phyloP scores from a whole-genome alignment of 176 grass and related monocot species.

The Zoysia japonica region DNA sequence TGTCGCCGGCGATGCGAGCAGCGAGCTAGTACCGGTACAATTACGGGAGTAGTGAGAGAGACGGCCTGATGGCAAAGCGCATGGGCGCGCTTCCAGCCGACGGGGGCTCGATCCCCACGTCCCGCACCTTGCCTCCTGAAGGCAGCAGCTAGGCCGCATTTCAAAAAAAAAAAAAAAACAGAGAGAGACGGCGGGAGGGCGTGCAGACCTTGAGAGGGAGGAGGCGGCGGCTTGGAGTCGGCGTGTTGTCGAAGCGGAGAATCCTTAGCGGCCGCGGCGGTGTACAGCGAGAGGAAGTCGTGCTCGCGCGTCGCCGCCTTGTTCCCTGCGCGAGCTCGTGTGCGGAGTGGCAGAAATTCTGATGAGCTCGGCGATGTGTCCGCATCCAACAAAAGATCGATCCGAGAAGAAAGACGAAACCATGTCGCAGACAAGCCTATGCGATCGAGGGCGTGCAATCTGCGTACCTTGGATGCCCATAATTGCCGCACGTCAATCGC shows the following conservation, averaged over 20 bases:
- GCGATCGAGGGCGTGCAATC: too few species aligned
- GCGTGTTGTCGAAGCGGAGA: slow-evolving; percentile 25
- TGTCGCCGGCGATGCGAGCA: too few species aligned
- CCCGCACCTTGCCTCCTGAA: too few species aligned
- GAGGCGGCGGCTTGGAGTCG: slow-evolving; percentile 40
- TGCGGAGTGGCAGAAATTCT: background rate
- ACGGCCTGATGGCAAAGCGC: too few species aligned
- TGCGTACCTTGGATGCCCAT: slow-evolving; percentile 82
- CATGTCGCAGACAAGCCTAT: background rate
- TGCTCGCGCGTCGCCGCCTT: slow-evolving; percentile 75
- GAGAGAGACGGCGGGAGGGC: background rate
- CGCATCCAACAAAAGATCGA: background rate
- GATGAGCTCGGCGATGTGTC: slow-evolving; percentile 7
- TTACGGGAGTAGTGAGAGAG: too few species aligned
- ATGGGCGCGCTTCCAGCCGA: too few species aligned
- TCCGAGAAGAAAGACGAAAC: background rate
- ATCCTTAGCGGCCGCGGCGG: slow-evolving; percentile 45
- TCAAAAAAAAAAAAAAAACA: too few species aligned
- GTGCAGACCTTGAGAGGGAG: slow-evolving; percentile 54
- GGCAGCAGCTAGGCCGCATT: too few species aligned
- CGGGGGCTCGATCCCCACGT: too few species aligned
- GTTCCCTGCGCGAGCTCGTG: slow-evolving; percentile 48
- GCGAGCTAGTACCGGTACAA: too few species aligned
- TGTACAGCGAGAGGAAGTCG: slow-evolving; percentile 82
- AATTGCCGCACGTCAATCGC: slow-evolving; percentile 16